phyloP scores from a whole-genome alignment of 176 grass and related monocot species.

The sorghum (Sorghum bicolor) region Sorghum_bicolor_NCBIv3 NC_012875.2:54798001-54798500 shows the following conservation, averaged over 20 bases:
- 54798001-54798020: constrained; percentile 59
- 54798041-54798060: constrained; percentile 77
- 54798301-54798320: constrained; percentile 76
- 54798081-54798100: constrained; percentile 63
- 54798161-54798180: constrained; percentile 43
- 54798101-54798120: constrained; percentile 50
- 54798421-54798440: constrained; percentile 43
- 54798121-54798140: constrained; percentile 19
- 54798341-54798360: constrained; percentile 63
- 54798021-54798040: constrained; percentile 81
- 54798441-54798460: constrained; percentile 74
- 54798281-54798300: constrained; percentile 71
- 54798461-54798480: constrained; percentile 62
- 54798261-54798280: constrained; percentile 76
- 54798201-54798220: constrained; percentile 79
- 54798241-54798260: constrained; percentile 68
- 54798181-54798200: constrained; percentile 63
- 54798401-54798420: background rate
- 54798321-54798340: constrained; percentile 61
- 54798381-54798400: constrained; percentile 36
- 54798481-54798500: constrained; percentile 82
- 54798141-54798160: constrained; percentile 24
- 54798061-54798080: constrained; percentile 63
- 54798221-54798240: constrained; percentile 58
- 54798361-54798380: constrained; percentile 63